Evolutionary conservation across 805 yeast species (phyloP), one percentile per base, ranked within the genome.

Genomic region (Maudiozyma pseudohumilis): DNA sequence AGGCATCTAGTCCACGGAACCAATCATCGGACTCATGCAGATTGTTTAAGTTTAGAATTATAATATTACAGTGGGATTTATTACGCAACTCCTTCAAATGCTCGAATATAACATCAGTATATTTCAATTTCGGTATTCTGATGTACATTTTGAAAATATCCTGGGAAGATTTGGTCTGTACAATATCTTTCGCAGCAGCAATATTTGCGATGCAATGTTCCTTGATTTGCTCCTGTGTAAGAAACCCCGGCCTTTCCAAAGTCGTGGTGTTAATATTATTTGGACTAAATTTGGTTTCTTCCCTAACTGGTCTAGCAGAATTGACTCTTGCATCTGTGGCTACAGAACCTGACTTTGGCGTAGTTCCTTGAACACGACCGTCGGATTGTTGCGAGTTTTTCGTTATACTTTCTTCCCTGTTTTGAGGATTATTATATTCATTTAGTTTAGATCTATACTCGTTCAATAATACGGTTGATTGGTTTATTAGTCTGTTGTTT

Each of bases 51-150:
- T 56, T 52, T 30, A 60, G 29, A 10, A 60, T 49, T 2, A 60
- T 60, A 8, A 59, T 50, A 35, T 60, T 60, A 41, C 63, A 58
- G 29, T 52, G 55, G 7, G 61, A 55, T 36, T 50, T 50, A 4
- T 52, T 39, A 43, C 63, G 46, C 44, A 61, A 32, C 31, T 58
- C 53, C 47, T 50, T 44, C 40, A 58, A 35, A 44, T 44, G 49
- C 39, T 55, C 57, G 37, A 45, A 52, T 15, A 49, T 35, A 28
- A 49, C 36, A 30, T 55, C 60, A 9, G 48, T 40, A 32, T 55
- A 59, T 15, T 47, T 38, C 31, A 49, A 54, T n/a, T 52, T 49
- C 5, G 63, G 64, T 21, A 55, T 52, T 36, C 48, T 55, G 9
- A 60, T 45, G 35, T 56, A 60, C 4, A 50, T 45, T 21, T 56